Conservation (phyloP, 495 filamentous ascomycete genomes). For the Penicillium mononematosum region DNA sequence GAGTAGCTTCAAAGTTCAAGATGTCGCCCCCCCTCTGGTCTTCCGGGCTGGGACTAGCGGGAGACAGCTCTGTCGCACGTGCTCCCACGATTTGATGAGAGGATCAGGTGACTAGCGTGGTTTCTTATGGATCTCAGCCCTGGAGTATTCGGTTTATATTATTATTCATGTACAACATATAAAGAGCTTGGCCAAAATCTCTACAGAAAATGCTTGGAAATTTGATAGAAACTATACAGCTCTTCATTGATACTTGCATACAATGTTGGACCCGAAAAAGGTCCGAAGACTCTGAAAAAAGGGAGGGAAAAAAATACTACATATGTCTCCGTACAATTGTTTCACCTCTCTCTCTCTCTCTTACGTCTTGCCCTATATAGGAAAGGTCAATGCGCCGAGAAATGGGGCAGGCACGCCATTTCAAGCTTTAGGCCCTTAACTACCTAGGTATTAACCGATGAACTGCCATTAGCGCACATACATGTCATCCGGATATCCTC, state of each 20-base stretch:
- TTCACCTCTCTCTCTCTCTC: not conserved
- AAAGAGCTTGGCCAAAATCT: not conserved
- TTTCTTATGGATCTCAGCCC: not conserved
- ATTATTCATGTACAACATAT: not conserved
- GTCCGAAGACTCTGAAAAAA: not conserved
- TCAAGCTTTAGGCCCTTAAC: too few species aligned
- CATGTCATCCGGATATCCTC: not conserved
- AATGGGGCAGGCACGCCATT: not conserved
- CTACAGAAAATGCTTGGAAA: too few species aligned
- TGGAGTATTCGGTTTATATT: not conserved
- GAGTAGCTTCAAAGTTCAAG: not conserved
- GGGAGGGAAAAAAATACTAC: too few species aligned
- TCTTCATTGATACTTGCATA: not conserved
- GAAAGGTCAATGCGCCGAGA: not conserved
- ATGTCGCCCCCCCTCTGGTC: not conserved
- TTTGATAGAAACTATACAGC: not conserved
- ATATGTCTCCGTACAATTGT: too few species aligned
- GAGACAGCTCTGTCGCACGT: constrained; percentile 11
- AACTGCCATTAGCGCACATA: not conserved
- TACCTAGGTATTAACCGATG: not conserved
- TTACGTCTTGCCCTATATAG: not conserved
- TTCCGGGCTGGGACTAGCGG: constrained; percentile 12
- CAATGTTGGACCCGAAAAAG: not conserved
- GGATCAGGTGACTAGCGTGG: constrained; percentile 9
- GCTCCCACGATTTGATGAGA: constrained; percentile 14